These are phyloP conservation scores for Silene latifolia DNA, from an alignment of 148 eudicot species.

Conservation along the genomic window DNA sequence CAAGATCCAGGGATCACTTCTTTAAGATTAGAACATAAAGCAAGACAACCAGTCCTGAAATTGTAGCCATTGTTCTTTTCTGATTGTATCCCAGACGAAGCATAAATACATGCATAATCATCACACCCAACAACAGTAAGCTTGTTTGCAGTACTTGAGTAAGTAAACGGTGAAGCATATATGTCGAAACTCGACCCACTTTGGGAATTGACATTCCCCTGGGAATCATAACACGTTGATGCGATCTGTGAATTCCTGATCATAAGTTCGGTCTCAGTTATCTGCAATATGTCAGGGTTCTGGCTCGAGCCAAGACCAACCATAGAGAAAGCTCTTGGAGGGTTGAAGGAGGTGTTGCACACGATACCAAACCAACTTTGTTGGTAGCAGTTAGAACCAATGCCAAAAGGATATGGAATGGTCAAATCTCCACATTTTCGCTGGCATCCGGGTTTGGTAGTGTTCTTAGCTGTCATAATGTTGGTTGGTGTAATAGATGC, in stretches of 20 bases:
- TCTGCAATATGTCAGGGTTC: constrained; percentile 15
- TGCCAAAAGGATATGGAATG: constrained; percentile 33
- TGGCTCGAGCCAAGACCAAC: neutral
- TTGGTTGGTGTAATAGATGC: constrained; percentile 12
- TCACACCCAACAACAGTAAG: constrained; percentile 28
- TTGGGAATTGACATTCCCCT: neutral
- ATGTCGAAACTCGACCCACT: neutral
- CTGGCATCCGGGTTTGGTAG: constrained; percentile 30
- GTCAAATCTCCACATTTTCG: constrained; percentile 22
- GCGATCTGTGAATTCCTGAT: constrained; percentile 15
- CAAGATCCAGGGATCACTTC: constrained; percentile 22
- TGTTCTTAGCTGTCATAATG: constrained; percentile 24
- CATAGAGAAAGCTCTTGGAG: constrained; percentile 21
- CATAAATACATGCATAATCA: constrained; percentile 24
- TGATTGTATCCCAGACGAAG: neutral
- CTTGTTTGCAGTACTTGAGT: constrained; percentile 22
- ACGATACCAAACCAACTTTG: constrained; percentile 7
- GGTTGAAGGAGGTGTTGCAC: constrained; percentile 21
- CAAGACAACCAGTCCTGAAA: constrained; percentile 24
- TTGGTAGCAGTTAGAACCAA: constrained; percentile 17
- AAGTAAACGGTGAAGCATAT: neutral
- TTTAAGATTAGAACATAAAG: constrained; percentile 12
- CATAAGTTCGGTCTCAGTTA: constrained; percentile 22
- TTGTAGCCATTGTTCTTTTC: neutral
- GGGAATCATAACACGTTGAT: constrained; percentile 1